Base-by-base conservation (phyloP, 1,284 basidiomycete genomes). In the Pisolithus thermaeus region DNA sequence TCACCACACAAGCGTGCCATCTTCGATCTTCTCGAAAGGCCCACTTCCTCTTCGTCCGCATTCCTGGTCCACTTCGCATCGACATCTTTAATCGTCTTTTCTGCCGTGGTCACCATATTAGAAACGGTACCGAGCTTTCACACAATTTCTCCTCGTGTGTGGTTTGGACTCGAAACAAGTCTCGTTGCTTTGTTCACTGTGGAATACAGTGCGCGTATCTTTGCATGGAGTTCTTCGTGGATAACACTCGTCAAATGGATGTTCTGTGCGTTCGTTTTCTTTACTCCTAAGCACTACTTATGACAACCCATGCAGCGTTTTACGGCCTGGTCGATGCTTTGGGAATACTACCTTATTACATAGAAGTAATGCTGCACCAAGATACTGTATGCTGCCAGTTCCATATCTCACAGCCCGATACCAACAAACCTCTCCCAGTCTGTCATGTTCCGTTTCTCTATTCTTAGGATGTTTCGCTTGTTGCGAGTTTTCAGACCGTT, bases 401-500 rank as follows among this genome's bases (percentile, higher is more conserved):
- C 16, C 46, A 46, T 18, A 3, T 16, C 25, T 51, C 22, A 14
- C 32, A 22, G n/a, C 42, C 50, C 43, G 50, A 4, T 38, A 35
- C 27, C 27, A 47, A 51, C 4, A 42, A n/a, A 38, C 18, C 36
- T 56, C 5, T 52, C 3, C 32, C 32, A 90, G 86, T 83, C 88
- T 11, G 84, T 87, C 37, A 73, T 92, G 52, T 94, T 94, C 70
- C 80, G 92, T 23, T 95, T 94, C 67, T 92, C 90, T 1, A 94
- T 94, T 54, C 73, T 89, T 46, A 75, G 85, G 37, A 91, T 89
- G 65, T 91, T 92, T 65, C 82, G 91, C 37, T 76, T 94, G 0
- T 67, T 94, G 25, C 81, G 92, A 18, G 90, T 94, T 9, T 95
- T 95, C 69, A 75, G 88, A 41, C 90, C 92, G 1, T 95, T 94